These are phyloP conservation scores for Terfezia claveryi DNA, from an alignment of 495 filamentous ascomycete genomes.

Conservation along the genomic window DNA sequence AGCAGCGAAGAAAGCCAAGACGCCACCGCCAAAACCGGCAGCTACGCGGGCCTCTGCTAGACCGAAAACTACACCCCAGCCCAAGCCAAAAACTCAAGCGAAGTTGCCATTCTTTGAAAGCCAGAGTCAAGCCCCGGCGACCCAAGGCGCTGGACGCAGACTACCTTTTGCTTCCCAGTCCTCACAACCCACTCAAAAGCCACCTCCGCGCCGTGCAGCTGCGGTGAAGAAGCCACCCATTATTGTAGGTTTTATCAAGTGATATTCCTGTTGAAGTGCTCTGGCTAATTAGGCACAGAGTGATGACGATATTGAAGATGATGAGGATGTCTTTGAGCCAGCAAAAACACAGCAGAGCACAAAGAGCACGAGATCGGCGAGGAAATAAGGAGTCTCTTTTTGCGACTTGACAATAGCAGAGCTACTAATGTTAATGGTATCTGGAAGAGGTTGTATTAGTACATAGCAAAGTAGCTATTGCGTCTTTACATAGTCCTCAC, in stretches of 20 bases:
- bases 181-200: slow-evolving; percentile 11
- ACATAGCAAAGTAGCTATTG: too few relatives aligned
- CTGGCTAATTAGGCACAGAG: slow-evolving; percentile 23
- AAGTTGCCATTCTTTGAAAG: slow-evolving; percentile 47
- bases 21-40: slow-evolving; percentile 22
- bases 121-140: slow-evolving; percentile 24
- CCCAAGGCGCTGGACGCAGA: slow-evolving; percentile 21
- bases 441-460: too few relatives aligned
- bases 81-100: slow-evolving; percentile 33
- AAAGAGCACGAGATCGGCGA: background rate
- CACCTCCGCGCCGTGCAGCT: slow-evolving; percentile 45
- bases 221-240: slow-evolving; percentile 27
- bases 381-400: too few relatives aligned
- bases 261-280: too few relatives aligned
- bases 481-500: too few relatives aligned
- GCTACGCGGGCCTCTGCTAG: slow-evolving; percentile 23
- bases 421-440: too few relatives aligned
- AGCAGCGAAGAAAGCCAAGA: slow-evolving; percentile 27
- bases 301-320: slow-evolving; percentile 63
- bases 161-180: slow-evolving; percentile 25
- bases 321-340: slow-evolving; percentile 18
- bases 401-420: too few relatives aligned
- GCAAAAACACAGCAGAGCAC: background rate
- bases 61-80: slow-evolving; percentile 13
- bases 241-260: background rate